Percentiles rank a stretch among this genome's conserved stretches.
Evolutionary conservation across 441 rosid species (phyloP).

Genomic region (Lepidium campestre): DNA sequence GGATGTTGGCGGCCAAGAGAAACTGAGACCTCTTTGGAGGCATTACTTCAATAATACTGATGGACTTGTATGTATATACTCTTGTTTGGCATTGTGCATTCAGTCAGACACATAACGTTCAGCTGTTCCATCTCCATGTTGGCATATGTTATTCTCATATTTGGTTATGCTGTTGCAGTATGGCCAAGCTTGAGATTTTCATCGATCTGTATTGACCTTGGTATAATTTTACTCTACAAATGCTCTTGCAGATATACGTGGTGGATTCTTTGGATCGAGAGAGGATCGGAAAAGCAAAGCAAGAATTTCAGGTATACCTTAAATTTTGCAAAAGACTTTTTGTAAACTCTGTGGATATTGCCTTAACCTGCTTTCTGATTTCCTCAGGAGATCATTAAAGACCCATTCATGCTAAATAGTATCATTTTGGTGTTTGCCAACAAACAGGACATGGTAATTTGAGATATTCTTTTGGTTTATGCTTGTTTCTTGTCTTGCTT

Average conservation of each 20-base stretch:
- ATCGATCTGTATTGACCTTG: neutral
- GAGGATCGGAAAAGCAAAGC: slow-evolving; percentile 88
- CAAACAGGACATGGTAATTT: slow-evolving; percentile 93
- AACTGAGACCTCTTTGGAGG: slow-evolving; percentile 98
- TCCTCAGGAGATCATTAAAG: slow-evolving; percentile 84
- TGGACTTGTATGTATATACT: slow-evolving; percentile 65
- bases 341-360: slow-evolving; percentile 15
- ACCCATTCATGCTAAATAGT: slow-evolving; percentile 96
- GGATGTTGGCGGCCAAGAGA: slow-evolving; percentile 71
- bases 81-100: neutral
- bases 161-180: neutral
- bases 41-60: slow-evolving; percentile 97
- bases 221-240: neutral
- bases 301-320: slow-evolving; percentile 79
- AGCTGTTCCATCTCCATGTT: neutral
- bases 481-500: neutral
- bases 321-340: slow-evolving; percentile 11
- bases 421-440: slow-evolving; percentile 94
- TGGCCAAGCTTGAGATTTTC: slow-evolving; percentile 5
- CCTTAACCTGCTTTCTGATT: slow-evolving; percentile 19
- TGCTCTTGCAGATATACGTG: slow-evolving; percentile 71
- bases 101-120: neutral
- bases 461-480: neutral
- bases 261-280: slow-evolving; percentile 98
- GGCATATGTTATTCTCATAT: neutral